phyloP scores from a whole-genome alignment of 2,329 filamentous ascomycete species.

The Pseudocercospora ulei region DNA sequence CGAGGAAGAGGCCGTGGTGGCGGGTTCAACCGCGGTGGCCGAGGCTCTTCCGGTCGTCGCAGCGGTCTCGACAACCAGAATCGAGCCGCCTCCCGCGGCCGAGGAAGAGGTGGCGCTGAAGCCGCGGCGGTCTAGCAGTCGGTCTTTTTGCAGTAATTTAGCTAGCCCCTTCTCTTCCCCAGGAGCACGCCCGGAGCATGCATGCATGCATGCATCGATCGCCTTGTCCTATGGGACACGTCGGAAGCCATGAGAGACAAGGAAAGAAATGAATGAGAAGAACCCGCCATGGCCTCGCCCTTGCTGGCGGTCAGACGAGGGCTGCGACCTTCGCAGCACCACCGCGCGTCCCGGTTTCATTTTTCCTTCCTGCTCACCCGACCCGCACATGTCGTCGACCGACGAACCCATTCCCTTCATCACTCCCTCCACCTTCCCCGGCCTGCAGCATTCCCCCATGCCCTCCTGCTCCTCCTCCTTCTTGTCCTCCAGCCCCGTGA shows the following conservation, averaged over 20 bases:
- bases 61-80: slow-evolving; percentile 17
- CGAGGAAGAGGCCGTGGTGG: slow-evolving; percentile 67
- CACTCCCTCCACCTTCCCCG: slow-evolving; percentile 64
- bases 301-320: slow-evolving; percentile 1
- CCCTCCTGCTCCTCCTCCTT: slow-evolving; percentile 55
- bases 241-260: slow-evolving; percentile 8
- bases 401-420: neutral
- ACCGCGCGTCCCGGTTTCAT: too few species aligned
- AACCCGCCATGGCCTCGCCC: slow-evolving; percentile 1
- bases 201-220: slow-evolving; percentile 1
- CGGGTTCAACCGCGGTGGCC: slow-evolving; percentile 11
- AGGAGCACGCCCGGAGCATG: slow-evolving; percentile 6
- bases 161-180: slow-evolving; percentile 2
- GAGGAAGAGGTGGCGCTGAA: slow-evolving; percentile 21
- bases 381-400: neutral
- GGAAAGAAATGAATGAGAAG: slow-evolving; percentile 3
- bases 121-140: slow-evolving; percentile 16
- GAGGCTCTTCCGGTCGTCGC: slow-evolving; percentile 15
- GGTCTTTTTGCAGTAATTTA: slow-evolving; percentile 8
- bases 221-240: slow-evolving; percentile 5
- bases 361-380: neutral
- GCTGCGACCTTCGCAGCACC: slow-evolving; percentile 6
- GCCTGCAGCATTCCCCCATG: slow-evolving; percentile 61
- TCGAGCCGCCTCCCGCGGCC: slow-evolving; percentile 16
- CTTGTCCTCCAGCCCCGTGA: slow-evolving; percentile 57